Evolutionary conservation across 139 green algal species (phyloP).

Genomic region (Tetradesmus lagerheimii): DNA sequence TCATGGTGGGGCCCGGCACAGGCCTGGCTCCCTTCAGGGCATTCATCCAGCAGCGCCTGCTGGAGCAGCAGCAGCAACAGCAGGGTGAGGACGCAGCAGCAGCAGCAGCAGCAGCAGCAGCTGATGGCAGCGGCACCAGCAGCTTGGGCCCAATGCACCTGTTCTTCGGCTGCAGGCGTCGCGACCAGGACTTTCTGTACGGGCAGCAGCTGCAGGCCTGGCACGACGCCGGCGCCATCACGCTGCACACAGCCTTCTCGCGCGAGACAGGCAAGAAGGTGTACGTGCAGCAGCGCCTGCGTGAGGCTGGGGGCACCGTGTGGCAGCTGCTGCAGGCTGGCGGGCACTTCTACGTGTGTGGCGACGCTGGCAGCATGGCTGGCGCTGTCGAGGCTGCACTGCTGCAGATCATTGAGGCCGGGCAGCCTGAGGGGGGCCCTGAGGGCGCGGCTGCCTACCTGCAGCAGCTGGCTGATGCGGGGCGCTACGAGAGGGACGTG

Average conservation of each 20-base stretch:
- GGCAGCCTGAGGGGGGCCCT: background rate
- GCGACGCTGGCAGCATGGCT: slow-evolving; percentile 88
- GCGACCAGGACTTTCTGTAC: slow-evolving; percentile 92
- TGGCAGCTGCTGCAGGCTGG: slow-evolving; percentile 81
- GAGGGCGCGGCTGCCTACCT: slow-evolving; percentile 68
- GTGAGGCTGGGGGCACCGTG: slow-evolving; percentile 68
- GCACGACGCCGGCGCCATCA: slow-evolving; percentile 66
- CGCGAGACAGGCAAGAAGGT: slow-evolving; percentile 85
- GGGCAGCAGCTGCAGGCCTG: slow-evolving; percentile 76
- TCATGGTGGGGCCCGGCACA: slow-evolving; percentile 95
- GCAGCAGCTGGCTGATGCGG: slow-evolving; percentile 53
- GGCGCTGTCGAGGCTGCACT: slow-evolving; percentile 68
- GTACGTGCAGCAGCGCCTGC: slow-evolving; percentile 95
- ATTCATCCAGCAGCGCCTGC: slow-evolving; percentile 85
- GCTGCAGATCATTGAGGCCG: slow-evolving; percentile 48
- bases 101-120: slow-evolving; percentile 1
- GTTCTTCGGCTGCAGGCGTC: slow-evolving; percentile 90
- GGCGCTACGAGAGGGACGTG: slow-evolving; percentile 89
- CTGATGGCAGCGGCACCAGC: background rate
- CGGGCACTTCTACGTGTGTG: slow-evolving; percentile 93
- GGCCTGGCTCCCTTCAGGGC: slow-evolving; percentile 91
- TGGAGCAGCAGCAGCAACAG: slow-evolving; percentile 44
- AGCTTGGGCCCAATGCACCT: slow-evolving; percentile 67
- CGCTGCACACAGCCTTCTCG: slow-evolving; percentile 88
- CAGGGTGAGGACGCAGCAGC: background rate